Evolutionary conservation across 2,329 filamentous ascomycete genomes (phyloP), one percentile per base, ranked within the genome.

Genomic region (Alternaria atra): DNA sequence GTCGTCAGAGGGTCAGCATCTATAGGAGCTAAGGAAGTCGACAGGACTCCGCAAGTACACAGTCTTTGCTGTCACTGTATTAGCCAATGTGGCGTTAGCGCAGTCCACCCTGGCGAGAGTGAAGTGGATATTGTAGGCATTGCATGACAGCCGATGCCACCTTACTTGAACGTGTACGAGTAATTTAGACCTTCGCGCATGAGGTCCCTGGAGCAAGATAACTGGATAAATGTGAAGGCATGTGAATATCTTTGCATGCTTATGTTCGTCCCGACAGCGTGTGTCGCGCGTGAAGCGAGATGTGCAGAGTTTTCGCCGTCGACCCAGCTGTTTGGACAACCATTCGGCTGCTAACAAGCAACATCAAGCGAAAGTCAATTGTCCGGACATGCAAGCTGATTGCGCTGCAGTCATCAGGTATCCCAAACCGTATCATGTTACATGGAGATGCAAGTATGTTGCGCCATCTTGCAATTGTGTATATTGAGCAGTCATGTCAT

Each of bases 311-410:
- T 67, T 67, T 70, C 53, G 53, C 58, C 55, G 47, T 60, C 48
- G 63, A 66, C 69, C 72, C 73, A 66, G 55, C 59, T 52, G 54
- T 44, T 52, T 61, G 73, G 74, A n/a, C 44, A 67, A 50, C 64
- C 67, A 72, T 61, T 65, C 64, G 68, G 42, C 32, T 55, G 58
- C 40, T 55, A 56, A 57, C 47, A 58, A 60, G 62, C 51, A 59
- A 61, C 46, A 66, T 55, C 48, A 50, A 62, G 48, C 65, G 50
- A 58, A 62, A 54, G 44, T 46, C 52, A 52, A 59, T 61, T 55
- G 48, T 55, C 61, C 52, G 52, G 56, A 56, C 61, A 61, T 65
- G 61, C 68, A 64, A 63, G 47, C 37, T 50, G 60, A 63, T 15
- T 57, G 58, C 39, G 39, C 43, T 61, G 60, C 56, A 55, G 60